Conservation (phyloP, 305 asterid species). For the Lippia alba region DNA sequence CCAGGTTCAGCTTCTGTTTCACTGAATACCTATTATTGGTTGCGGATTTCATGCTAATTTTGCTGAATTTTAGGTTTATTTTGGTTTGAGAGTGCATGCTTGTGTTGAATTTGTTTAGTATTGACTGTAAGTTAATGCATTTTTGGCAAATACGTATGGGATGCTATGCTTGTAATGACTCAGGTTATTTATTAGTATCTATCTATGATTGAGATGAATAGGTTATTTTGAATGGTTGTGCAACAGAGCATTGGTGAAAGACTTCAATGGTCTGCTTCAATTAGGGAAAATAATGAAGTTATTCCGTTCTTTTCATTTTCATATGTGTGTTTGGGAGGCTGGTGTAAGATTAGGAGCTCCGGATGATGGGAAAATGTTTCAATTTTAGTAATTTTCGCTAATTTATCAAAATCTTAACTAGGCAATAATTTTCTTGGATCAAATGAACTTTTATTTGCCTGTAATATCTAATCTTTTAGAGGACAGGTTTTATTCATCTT, state of each 20-base stretch:
- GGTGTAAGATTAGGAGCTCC: background rate
- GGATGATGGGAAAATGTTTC: background rate
- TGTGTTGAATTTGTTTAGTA: background rate
- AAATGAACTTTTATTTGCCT: no score
- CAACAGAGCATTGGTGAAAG: background rate
- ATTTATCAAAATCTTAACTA: no score
- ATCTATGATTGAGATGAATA: background rate
- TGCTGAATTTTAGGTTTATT: background rate
- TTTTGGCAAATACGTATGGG: background rate
- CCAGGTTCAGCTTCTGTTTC: conserved; percentile 59
- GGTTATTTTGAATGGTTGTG: background rate
- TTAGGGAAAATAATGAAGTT: no score
- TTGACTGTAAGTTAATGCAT: background rate
- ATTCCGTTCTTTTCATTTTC: no score
- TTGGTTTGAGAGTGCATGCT: background rate
- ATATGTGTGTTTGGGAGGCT: background rate
- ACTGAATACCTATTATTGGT: conserved; percentile 8
- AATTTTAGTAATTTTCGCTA: background rate
- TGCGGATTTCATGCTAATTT: background rate
- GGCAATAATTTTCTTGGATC: background rate
- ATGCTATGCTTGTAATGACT: background rate
- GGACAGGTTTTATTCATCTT: no score
- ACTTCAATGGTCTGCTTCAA: background rate
- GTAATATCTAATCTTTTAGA: background rate
- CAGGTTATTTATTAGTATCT: background rate